A percentile compares a stretch with the other conserved stretches of the same genome.
Evolutionary conservation across 2,329 filamentous ascomycete species (phyloP).

Genomic region (Fusarium keratoplasticum): DNA sequence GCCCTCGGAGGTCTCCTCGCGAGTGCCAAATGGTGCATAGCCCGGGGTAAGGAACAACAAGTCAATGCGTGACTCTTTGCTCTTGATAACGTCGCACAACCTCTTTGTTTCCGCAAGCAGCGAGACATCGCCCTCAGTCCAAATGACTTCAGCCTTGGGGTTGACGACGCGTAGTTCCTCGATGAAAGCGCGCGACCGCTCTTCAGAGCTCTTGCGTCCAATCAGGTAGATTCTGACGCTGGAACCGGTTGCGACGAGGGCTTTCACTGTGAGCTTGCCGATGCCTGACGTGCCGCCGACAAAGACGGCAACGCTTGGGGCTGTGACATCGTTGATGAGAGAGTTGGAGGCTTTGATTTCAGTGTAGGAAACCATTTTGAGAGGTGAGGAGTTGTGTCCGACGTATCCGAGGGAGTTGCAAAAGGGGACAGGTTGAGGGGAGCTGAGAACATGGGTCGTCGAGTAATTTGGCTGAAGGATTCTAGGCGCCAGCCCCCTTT

Average conservation of each 20-base stretch:
- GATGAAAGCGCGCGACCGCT: conserved; percentile 48
- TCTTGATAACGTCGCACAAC: conserved; percentile 53
- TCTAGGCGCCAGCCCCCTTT: not conserved
- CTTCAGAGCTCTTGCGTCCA: conserved; percentile 53
- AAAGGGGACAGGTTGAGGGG: not conserved
- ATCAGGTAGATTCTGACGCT: conserved; percentile 56
- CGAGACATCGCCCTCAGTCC: conserved; percentile 57
- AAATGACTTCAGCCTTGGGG: conserved; percentile 55
- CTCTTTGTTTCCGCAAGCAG: conserved; percentile 56
- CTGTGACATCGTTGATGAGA: conserved; percentile 51
- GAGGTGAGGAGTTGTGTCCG: not conserved
- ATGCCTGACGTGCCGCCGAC: conserved; percentile 61
- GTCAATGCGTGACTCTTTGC: conserved; percentile 53
- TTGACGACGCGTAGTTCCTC: conserved; percentile 52
- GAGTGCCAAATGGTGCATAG: conserved; percentile 55
- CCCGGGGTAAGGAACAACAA: conserved; percentile 58
- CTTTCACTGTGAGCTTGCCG: conserved; percentile 54
- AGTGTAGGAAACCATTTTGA: conserved; percentile 48
- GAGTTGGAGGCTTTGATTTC: conserved; percentile 54
- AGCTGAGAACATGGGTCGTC: not conserved
- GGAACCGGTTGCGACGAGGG: conserved; percentile 50
- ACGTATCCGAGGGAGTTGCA: not conserved
- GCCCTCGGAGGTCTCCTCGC: conserved; percentile 55
- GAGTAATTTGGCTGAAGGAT: not conserved
- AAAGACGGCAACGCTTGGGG: conserved; percentile 56